These are phyloP conservation scores for Hypoxylon rickii DNA, from an alignment of 495 filamentous ascomycete genomes.

Conservation along the genomic window DNA sequence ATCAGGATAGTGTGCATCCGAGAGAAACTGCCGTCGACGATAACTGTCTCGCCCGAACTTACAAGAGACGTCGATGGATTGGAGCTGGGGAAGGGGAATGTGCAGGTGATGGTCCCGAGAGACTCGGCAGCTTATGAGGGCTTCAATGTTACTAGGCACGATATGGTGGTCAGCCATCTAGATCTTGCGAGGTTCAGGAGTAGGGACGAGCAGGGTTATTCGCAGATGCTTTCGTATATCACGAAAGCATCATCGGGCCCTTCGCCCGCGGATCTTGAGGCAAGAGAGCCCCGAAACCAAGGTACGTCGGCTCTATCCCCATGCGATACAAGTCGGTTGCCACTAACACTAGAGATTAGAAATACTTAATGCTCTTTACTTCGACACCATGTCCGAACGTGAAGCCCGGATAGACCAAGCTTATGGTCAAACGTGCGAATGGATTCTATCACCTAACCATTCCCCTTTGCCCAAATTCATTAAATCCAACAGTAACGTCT, in stretches of 20 bases:
- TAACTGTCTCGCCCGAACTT: slow-evolving; percentile 28
- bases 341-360: slow-evolving; percentile 21
- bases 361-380: slow-evolving; percentile 40
- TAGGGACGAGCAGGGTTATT: slow-evolving; percentile 35
- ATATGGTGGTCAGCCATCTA: slow-evolving; percentile 28
- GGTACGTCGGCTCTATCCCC: slow-evolving; percentile 21
- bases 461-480: slow-evolving; percentile 32
- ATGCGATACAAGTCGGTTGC: too few species aligned
- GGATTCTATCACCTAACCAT: slow-evolving; percentile 32
- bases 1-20: slow-evolving; percentile 39
- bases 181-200: slow-evolving; percentile 34
- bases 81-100: slow-evolving; percentile 32
- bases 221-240: slow-evolving; percentile 31
- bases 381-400: slow-evolving; percentile 38
- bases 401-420: slow-evolving; percentile 38
- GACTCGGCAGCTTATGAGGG: slow-evolving; percentile 35
- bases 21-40: slow-evolving; percentile 36
- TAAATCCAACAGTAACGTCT: slow-evolving; percentile 24
- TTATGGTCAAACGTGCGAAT: slow-evolving; percentile 40
- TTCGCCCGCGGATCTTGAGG: slow-evolving; percentile 29
- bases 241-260: slow-evolving; percentile 35
- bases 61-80: slow-evolving; percentile 26
- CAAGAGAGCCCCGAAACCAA: slow-evolving; percentile 40
- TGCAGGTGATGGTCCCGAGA: slow-evolving; percentile 39
- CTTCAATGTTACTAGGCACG: slow-evolving; percentile 36